Base-by-base conservation (phyloP, 345 rosid species). In the Jatropha curcas region DNA sequence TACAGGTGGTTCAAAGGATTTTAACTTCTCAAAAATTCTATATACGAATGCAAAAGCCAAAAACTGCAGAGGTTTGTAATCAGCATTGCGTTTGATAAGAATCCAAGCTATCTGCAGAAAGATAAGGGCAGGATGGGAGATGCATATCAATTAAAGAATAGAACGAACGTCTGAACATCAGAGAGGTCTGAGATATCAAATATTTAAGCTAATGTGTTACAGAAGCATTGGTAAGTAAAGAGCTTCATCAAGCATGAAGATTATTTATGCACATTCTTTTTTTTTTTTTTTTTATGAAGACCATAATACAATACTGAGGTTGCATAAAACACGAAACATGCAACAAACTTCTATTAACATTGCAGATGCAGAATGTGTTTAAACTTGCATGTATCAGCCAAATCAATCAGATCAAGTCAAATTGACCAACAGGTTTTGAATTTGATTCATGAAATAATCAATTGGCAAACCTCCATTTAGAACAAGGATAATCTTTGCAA, bases 11-110 rank as follows among this genome's bases (percentile, higher is more conserved):
- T 96, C 98, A 78, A 67, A 87, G 60, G 92, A 75, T 84, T 93
- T 93, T 76, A 96, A 80, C 85, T 96, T 96, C 87, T 93, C 97
- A 73, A 93, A 93, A 67, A 96, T 68, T 51, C 98, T 85, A 81
- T 91, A 96, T 52, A 93, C 98, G 71, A 91, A 93, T 45, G 84
- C 94, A 79, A 96, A 96, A 62, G 94, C 86, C 86, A 96, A 81
- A 82, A 96, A 96, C 81, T 96, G 99, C 82, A 96, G 74, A 10
- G 98, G 96, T 79, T 92, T 96, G 79, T 93, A 96, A 34, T 90
- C 98, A 61, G 88, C 97, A 77, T 45, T 85, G 71, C 86, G 89
- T 69, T 89, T 81, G 82, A 93, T 78, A 51, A 85, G 64, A 77
- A 90, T 83, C 99, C 99, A 93, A 82, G 92, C 92, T 68, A 86